Conservation (phyloP, 2,329 filamentous ascomycete species). For the Colletotrichum limetticola region DNA sequence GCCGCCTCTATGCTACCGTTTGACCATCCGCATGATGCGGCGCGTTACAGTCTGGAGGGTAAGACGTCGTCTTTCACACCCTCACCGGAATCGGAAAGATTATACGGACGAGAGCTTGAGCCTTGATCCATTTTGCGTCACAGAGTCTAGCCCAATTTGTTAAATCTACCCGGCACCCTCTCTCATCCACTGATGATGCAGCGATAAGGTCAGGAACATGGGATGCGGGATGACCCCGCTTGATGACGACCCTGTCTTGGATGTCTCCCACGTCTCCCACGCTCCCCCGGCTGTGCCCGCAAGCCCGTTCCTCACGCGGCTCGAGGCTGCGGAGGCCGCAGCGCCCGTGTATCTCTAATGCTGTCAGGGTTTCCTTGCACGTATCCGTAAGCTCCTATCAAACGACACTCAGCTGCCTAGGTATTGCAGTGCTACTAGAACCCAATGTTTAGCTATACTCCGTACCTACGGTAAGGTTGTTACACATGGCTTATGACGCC, state of each 20-base stretch:
- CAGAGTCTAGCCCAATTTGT: conserved; percentile 23
- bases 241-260: conserved; percentile 27
- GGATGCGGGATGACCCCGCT: conserved; percentile 30
- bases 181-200: background rate
- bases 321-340: background rate
- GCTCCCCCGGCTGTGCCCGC: conserved; percentile 8
- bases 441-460: background rate
- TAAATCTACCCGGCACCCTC: conserved; percentile 19
- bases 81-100: conserved; percentile 19
- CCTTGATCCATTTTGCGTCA: background rate
- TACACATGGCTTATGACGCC: background rate
- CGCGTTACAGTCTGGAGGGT: background rate
- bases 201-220: conserved; percentile 19
- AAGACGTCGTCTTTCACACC: background rate
- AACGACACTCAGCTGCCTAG: background rate
- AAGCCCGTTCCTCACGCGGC: background rate
- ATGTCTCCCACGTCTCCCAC: background rate
- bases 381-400: background rate
- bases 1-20: background rate
- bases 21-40: background rate
- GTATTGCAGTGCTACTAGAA: background rate
- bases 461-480: background rate
- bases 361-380: conserved; percentile 22
- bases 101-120: conserved; percentile 18
- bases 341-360: background rate